Conservation (phyloP, 306 rosid species). For the Prosopis cineraria region DNA sequence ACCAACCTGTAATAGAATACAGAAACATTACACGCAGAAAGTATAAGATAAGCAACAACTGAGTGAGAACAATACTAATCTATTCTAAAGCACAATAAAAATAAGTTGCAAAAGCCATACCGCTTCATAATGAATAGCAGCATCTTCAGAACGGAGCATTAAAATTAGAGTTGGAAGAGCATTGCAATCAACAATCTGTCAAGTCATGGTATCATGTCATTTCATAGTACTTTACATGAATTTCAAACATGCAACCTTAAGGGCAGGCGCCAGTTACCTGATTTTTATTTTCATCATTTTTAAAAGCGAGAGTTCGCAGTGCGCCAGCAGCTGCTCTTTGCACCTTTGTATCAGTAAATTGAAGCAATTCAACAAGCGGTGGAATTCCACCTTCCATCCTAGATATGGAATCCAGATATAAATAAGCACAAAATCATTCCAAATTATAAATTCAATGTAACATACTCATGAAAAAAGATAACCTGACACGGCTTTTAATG, state of each 20-base stretch:
- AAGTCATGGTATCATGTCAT: conserved; percentile 30
- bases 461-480: conserved; percentile 34
- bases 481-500: conserved; percentile 98
- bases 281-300: conserved; percentile 92
- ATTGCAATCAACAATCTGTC: conserved; percentile 97
- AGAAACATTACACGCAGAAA: conserved; percentile 35
- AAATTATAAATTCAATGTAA: conserved; percentile 11
- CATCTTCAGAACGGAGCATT: conserved; percentile 94
- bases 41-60: conserved; percentile 29
- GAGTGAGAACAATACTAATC: not conserved
- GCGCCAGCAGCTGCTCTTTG: conserved; percentile 99
- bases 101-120: conserved; percentile 47
- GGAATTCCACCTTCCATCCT: conserved; percentile 99
- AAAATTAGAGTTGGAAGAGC: conserved; percentile 97
- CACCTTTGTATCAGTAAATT: conserved; percentile 84
- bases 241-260: conserved; percentile 19
- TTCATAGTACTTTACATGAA: conserved; percentile 16
- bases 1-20: conserved; percentile 76
- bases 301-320: conserved; percentile 89
- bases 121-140: conserved; percentile 98
- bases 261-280: conserved; percentile 58
- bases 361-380: conserved; percentile 93
- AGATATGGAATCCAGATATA: conserved; percentile 35
- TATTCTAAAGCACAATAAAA: conserved; percentile 8
- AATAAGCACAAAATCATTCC: conserved; percentile 17